Percentiles rank a stretch among this genome's conserved stretches.
Evolutionary conservation across 2,329 filamentous ascomycete species (phyloP).

Genomic region (Hirsutella minnesotensis): DNA sequence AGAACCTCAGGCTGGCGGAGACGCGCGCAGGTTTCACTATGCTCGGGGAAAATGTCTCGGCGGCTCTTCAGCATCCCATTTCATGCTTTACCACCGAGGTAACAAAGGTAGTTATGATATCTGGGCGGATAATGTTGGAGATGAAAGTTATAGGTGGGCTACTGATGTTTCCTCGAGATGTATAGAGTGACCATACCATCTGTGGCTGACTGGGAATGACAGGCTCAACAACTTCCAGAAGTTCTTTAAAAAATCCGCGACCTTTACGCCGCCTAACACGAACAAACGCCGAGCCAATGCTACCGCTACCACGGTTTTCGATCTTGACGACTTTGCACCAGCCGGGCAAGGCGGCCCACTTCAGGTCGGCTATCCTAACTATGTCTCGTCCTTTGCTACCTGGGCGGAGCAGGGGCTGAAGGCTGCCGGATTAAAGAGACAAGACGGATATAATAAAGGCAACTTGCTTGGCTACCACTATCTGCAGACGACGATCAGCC

Average conservation of each 20-base stretch:
- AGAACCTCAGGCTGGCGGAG: conserved; percentile 10
- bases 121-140: too few species aligned
- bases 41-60: not conserved
- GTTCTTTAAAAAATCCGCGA: conserved; percentile 18
- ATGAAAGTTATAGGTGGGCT: conserved; percentile 21
- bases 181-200: too few species aligned
- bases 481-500: not conserved
- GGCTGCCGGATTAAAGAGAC: conserved; percentile 23
- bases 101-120: conserved; percentile 11
- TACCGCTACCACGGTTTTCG: conserved; percentile 10
- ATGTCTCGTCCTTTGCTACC: conserved; percentile 10
- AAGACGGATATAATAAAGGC: conserved; percentile 27
- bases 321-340: too few species aligned
- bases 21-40: conserved; percentile 3
- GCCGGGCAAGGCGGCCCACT: conserved; percentile 12
- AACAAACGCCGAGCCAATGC: conserved; percentile 9
- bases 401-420: conserved; percentile 20
- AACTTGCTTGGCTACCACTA: conserved; percentile 20
- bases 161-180: too few species aligned
- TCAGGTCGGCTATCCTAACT: conserved; percentile 14
- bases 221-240: conserved; percentile 17
- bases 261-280: conserved; percentile 17
- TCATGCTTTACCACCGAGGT: conserved; percentile 13
- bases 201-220: conserved; percentile 16
- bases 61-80: conserved; percentile 4